Evolutionary conservation across 1,139 yeast species (phyloP).

Genomic region (Suhomyces terraborum): DNA sequence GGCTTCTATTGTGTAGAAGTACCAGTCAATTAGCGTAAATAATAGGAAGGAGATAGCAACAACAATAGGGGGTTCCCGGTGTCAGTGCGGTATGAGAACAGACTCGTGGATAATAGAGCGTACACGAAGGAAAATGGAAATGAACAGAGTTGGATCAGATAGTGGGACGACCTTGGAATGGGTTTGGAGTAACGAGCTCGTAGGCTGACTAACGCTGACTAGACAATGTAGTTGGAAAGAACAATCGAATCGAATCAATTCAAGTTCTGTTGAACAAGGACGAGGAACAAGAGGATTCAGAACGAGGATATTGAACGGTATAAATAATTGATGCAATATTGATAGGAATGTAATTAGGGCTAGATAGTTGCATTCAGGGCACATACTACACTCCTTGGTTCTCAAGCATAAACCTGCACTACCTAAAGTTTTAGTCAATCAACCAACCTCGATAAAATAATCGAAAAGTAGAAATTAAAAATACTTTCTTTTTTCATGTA

Average conservation of each 20-base stretch:
- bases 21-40: neutral
- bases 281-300: neutral
- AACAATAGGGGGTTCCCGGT: neutral
- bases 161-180: too few species aligned
- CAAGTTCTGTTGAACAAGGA: too few species aligned
- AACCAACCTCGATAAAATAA: slow-evolving; percentile 10
- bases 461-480: slow-evolving; percentile 5
- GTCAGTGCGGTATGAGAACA: neutral
- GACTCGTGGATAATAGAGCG: neutral
- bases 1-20: slow-evolving; percentile 1
- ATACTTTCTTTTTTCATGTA: slow-evolving; percentile 1
- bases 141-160: too few species aligned
- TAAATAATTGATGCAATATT: slow-evolving; percentile 4
- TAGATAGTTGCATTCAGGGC: slow-evolving; percentile 9
- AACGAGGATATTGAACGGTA: slow-evolving; percentile 5
- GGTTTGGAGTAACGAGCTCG: too few species aligned
- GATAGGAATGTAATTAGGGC: slow-evolving; percentile 8
- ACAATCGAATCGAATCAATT: too few species aligned
- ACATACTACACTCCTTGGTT: slow-evolving; percentile 6
- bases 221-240: too few species aligned
- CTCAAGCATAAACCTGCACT: slow-evolving; percentile 10
- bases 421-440: slow-evolving; percentile 6
- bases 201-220: too few species aligned
- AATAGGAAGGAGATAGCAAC: neutral
- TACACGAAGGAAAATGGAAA: too few species aligned